Conservation (phyloP, 2,329 filamentous ascomycete genomes). For the Mariannaea sp. region DNA sequence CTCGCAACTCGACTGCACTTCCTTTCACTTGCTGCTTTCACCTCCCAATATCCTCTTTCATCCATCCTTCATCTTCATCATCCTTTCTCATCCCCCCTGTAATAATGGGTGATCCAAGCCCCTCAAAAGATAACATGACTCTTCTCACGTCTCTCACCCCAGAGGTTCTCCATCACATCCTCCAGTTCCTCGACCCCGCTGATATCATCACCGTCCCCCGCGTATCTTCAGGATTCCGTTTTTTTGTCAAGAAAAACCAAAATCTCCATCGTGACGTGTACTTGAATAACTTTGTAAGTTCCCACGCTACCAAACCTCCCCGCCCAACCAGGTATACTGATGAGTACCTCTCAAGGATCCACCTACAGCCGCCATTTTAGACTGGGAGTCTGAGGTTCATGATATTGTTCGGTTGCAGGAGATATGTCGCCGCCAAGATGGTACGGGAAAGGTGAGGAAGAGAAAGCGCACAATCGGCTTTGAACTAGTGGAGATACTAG, state of each 20-base stretch:
- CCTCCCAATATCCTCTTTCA: neutral
- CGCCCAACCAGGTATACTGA: neutral
- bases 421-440: slow-evolving; percentile 45
- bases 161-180: slow-evolving; percentile 67
- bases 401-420: slow-evolving; percentile 50
- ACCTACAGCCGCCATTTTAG: slow-evolving; percentile 42
- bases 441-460: slow-evolving; percentile 47
- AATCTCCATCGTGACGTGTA: slow-evolving; percentile 68
- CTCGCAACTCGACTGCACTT: too few species aligned
- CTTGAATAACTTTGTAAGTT: slow-evolving; percentile 57
- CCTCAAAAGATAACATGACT: slow-evolving; percentile 21
- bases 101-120: slow-evolving; percentile 13
- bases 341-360: slow-evolving; percentile 39
- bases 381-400: slow-evolving; percentile 51
- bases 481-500: too few species aligned
- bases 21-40: neutral
- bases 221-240: slow-evolving; percentile 58
- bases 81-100: neutral
- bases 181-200: slow-evolving; percentile 58
- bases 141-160: slow-evolving; percentile 52
- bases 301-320: neutral
- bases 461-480: neutral
- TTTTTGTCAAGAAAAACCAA: slow-evolving; percentile 61
- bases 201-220: slow-evolving; percentile 58
- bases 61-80: neutral